Evolutionary conservation across 345 rosid species (phyloP).

Genomic region (Eucalyptus sideroxylon): DNA sequence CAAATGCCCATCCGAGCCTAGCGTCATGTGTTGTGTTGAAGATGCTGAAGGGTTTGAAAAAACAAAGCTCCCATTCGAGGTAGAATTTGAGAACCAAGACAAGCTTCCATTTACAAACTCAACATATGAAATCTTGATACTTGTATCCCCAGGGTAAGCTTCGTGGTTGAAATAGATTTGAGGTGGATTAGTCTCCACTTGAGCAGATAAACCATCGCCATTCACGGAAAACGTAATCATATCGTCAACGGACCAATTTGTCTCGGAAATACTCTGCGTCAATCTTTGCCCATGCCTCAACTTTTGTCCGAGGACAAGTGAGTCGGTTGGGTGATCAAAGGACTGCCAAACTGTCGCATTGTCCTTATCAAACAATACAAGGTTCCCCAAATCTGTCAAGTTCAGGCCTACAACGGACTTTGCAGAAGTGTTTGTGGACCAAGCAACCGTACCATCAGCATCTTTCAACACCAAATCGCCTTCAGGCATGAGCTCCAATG

Average conservation of each 20-base stretch:
- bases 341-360: constrained; percentile 2
- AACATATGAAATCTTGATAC: background rate
- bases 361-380: background rate
- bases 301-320: background rate
- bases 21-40: background rate
- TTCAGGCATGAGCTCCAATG: background rate
- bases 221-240: background rate
- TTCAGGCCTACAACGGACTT: background rate
- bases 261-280: background rate
- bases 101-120: background rate
- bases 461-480: constrained; percentile 5
- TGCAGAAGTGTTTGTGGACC: background rate
- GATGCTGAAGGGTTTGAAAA: background rate
- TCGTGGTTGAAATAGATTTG: background rate
- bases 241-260: background rate
- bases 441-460: background rate
- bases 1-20: constrained; percentile 12
- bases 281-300: background rate
- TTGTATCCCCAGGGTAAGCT: fast-evolving
- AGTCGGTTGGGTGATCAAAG: constrained; percentile 2
- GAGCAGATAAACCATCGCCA: background rate
- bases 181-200: background rate
- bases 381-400: background rate
- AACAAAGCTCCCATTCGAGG: background rate
- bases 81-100: background rate